Conservation (phyloP, 139 green algal species). For the Axilococcus clingmanii region DNA sequence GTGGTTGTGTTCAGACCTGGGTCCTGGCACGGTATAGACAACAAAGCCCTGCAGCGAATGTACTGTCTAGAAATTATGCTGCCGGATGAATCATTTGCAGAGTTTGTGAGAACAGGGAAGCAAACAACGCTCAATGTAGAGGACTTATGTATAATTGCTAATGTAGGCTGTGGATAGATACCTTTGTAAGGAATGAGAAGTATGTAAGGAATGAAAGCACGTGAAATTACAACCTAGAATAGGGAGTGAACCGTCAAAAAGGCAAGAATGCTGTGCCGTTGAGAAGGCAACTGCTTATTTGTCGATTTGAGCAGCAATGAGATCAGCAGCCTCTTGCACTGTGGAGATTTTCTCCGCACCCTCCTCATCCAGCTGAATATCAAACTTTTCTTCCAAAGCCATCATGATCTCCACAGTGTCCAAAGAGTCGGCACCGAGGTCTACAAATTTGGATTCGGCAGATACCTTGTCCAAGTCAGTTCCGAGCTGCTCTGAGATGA, state of each 20-base stretch:
- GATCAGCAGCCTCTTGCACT: conserved; percentile 62
- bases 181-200: too few species aligned
- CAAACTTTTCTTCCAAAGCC: conserved; percentile 97
- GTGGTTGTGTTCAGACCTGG: conserved; percentile 63
- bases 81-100: conserved; percentile 78
- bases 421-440: conserved; percentile 93
- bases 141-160: conserved; percentile 38
- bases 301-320: conserved; percentile 71
- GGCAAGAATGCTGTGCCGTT: neutral
- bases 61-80: conserved; percentile 69
- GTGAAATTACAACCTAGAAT: neutral
- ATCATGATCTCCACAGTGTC: conserved; percentile 99
- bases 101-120: conserved; percentile 54
- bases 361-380: conserved; percentile 92
- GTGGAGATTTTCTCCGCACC: conserved; percentile 92
- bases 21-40: conserved; percentile 66
- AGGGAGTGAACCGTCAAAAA: neutral
- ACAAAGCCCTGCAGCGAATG: conserved; percentile 18
- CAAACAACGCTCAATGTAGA: conserved; percentile 26
- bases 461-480: conserved; percentile 69
- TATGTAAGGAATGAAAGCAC: too few species aligned
- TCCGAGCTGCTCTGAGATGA: conserved; percentile 93
- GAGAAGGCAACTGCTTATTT: conserved; percentile 27
- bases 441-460: conserved; percentile 85
- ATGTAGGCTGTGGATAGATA: conserved; percentile 5